Conservation (phyloP, 495 filamentous ascomycete genomes). For the Barbatosphaeria neglecta region DNA sequence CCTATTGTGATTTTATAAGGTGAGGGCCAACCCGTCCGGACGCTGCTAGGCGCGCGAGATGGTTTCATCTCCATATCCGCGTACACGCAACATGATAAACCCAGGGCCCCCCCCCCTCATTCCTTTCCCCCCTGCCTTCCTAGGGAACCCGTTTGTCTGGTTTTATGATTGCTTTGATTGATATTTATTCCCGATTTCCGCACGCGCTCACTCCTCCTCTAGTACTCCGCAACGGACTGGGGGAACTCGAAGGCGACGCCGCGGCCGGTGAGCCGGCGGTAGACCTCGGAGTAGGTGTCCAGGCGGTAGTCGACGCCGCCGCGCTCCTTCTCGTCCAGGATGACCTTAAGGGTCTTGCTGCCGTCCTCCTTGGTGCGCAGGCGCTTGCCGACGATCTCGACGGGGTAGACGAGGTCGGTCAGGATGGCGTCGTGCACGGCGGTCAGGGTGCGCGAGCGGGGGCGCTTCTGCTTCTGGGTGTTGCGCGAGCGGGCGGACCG, state of each 20-base stretch:
- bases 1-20: too few species aligned
- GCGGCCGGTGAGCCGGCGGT: slow-evolving; percentile 89
- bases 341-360: slow-evolving; percentile 93
- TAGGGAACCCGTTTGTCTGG: too few species aligned
- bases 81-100: too few species aligned
- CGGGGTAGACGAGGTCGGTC: slow-evolving; percentile 91
- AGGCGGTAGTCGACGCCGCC: slow-evolving; percentile 96
- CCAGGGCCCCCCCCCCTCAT: too few species aligned
- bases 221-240: slow-evolving; percentile 71
- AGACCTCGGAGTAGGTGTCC: slow-evolving; percentile 98
- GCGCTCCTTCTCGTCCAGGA: slow-evolving; percentile 99
- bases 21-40: background rate
- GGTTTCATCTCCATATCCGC: background rate
- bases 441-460: slow-evolving; percentile 90
- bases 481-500: slow-evolving; percentile 89
- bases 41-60: background rate
- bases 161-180: too few species aligned
- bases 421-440: slow-evolving; percentile 97
- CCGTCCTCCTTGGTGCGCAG: slow-evolving; percentile 92
- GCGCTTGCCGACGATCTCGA: slow-evolving; percentile 99
- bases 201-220: too few species aligned
- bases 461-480: slow-evolving; percentile 93
- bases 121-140: too few species aligned
- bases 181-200: too few species aligned
- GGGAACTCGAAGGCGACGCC: slow-evolving; percentile 96